Percentiles rank a stretch among this genome's conserved stretches.
phyloP scores from a whole-genome alignment of 2,329 filamentous ascomycete genomes.

The Elsinoe batatas region DNA sequence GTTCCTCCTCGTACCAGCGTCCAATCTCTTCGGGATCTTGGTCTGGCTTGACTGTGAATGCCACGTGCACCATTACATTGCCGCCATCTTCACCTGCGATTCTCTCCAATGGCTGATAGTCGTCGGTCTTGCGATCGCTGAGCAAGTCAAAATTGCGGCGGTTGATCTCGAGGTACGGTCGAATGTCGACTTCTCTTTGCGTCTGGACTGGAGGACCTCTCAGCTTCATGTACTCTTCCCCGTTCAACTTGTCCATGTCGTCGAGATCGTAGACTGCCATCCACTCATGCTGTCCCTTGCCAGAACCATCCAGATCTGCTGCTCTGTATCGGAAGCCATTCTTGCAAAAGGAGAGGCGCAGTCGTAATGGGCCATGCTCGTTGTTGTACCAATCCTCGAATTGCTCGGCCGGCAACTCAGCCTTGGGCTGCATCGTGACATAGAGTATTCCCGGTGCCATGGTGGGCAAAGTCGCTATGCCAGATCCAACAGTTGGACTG shows the following conservation, averaged over 20 bases:
- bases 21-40: conserved; percentile 45
- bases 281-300: conserved; percentile 52
- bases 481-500: background rate
- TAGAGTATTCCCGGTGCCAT: conserved; percentile 57
- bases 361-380: conserved; percentile 74
- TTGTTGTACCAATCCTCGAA: conserved; percentile 95
- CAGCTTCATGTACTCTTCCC: conserved; percentile 58
- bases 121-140: conserved; percentile 40
- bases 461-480: background rate
- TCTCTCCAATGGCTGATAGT: conserved; percentile 52
- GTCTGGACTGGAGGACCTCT: conserved; percentile 49
- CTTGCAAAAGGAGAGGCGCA: conserved; percentile 62
- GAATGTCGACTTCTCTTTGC: conserved; percentile 40
- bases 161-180: conserved; percentile 53
- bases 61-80: conserved; percentile 53
- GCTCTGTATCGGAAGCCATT: conserved; percentile 75
- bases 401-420: conserved; percentile 52
- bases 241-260: conserved; percentile 60
- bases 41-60: conserved; percentile 48
- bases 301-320: conserved; percentile 41
- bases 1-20: conserved; percentile 67
- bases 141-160: conserved; percentile 62
- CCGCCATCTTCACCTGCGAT: conserved; percentile 49
- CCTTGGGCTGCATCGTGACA: conserved; percentile 75
- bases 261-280: conserved; percentile 75